Base-by-base conservation (phyloP, 129 eudicot species). In the Erigeron canadensis region DNA sequence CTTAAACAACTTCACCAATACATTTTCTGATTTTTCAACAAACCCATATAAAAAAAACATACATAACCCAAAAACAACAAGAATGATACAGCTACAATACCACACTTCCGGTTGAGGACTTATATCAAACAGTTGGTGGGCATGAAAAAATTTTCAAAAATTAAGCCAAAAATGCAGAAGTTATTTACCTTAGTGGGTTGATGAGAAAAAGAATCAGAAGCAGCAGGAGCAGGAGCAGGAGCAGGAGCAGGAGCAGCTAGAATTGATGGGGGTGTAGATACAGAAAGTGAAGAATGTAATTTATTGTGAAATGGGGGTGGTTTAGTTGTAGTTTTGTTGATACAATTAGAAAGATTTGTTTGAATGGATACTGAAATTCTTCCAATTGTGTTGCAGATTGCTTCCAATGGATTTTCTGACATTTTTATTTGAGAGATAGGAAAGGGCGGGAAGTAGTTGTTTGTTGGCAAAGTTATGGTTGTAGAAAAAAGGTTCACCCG, bases 321-420 rank as follows among this genome's bases (percentile, higher is more conserved):
- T 77, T 66, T 41, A 58, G 34, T 28, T 28, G 34, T 28, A 28
- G 34, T 28, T 28, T 28, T 62, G 61, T 38, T 62, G 23, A 81
- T 63, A 53, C 89, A 68, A 60, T 70, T 80, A 44, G 92, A 81
- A 9, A 89, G 71, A 42, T 89, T 88, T 55, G 80, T 78, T 75
- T 86, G 92, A 23, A 93, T 37, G 38, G 86, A 73, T 2, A 40
- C 39, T 10, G 96, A 81, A 15, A 89, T 75, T 28, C 67, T 84
- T 74, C 73, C 91, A 43, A 84, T 62, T 22, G 88, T 76, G 71
- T 72, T 72, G 44, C 84, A 82, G 18, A 93, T 75, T 34, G 78
- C 56, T 41, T 87, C 83, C n/a, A 89, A 45, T n/a, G 96, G 98
- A 68, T 93, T 93, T 67, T 91, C 97, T 5, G 90, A 71, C 97